Base-by-base conservation (phyloP, 768 basidiomycete genomes). In the Tylopilus sp. region DNA sequence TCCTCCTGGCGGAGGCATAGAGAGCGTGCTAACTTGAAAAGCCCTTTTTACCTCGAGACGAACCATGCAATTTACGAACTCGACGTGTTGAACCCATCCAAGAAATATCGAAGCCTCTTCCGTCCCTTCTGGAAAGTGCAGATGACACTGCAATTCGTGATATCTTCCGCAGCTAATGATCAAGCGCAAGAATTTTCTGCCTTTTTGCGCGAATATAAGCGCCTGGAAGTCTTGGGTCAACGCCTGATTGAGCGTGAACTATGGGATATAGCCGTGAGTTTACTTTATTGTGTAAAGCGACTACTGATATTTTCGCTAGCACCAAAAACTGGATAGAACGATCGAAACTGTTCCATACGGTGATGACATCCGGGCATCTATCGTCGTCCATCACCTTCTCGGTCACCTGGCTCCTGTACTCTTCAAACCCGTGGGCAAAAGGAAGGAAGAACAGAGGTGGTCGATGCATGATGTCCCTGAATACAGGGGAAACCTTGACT, bases 31-130 rank as follows among this genome's bases (percentile, higher is more conserved):
- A 34, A 48, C 21, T 29, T 41, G 33, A 48, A 43, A 57, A 89
- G 88, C 17, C 80, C 85, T 2, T 67, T 89, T 11, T 87, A 75
- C 53, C 73, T 92, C 22, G 82, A 88, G 58, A 89, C 88, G 0
- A 56, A 73, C 17, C 77, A 74, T 48, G 84, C 85, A 0, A 83
- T 81, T 75, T 89, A 89, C 63, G 77, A 81, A 30, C 68, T 90
- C 25, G 66, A 71, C 17, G 59, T 48, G 8, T 11, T 21, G 29
- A 47, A 33, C 1, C 82, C 87, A 0, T 74, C 79, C 2, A 59
- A 62, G 19, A 58, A 52, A 21, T 90, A 89, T 50, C 56, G 59
- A 10, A 57, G 37, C 11, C 49, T 52, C 22, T 83, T 78, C 46
- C 61, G 67, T 22, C 61, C 76, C 4, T 89, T 86, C 64, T 79